These are phyloP conservation scores for Thalassiosira exigua DNA, from an alignment of 352 stramenopile genomes.

Conservation along the genomic window DNA sequence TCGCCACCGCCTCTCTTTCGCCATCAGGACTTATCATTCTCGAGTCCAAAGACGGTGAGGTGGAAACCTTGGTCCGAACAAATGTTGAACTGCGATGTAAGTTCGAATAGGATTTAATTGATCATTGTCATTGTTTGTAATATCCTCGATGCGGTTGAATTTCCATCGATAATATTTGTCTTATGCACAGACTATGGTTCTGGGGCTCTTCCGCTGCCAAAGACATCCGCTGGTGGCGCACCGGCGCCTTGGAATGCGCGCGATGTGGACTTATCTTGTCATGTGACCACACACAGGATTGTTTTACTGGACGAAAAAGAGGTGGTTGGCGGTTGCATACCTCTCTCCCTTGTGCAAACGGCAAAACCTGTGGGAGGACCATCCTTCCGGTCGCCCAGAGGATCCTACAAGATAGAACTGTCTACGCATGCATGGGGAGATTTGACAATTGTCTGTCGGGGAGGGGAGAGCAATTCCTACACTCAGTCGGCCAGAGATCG, in stretches of 20 bases:
- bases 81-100: constrained; percentile 70
- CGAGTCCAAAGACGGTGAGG: constrained; percentile 66
- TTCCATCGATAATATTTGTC: too few relatives aligned
- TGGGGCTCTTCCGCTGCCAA: constrained; percentile 26
- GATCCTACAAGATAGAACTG: constrained; percentile 70
- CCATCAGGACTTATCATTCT: constrained; percentile 75
- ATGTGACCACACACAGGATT: constrained; percentile 80
- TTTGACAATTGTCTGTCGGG: constrained; percentile 66
- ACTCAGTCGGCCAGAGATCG: constrained; percentile 56
- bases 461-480: constrained; percentile 45
- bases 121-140: too few relatives aligned
- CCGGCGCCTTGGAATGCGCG: constrained; percentile 55
- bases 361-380: constrained; percentile 24
- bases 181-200: constrained; percentile 31
- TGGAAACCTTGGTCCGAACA: constrained; percentile 63
- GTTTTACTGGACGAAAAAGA: constrained; percentile 63
- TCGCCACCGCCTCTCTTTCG: constrained; percentile 64
- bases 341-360: constrained; percentile 61
- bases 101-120: constrained; percentile 16
- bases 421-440: constrained; percentile 67
- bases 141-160: too few relatives aligned
- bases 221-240: background rate
- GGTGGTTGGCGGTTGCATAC: constrained; percentile 62
- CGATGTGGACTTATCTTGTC: constrained; percentile 48
- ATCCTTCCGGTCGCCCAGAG: constrained; percentile 45